Evolutionary conservation across 1,139 yeast species (phyloP), one percentile per base, ranked within the genome.

Genomic region (Candida tunisiensis): DNA sequence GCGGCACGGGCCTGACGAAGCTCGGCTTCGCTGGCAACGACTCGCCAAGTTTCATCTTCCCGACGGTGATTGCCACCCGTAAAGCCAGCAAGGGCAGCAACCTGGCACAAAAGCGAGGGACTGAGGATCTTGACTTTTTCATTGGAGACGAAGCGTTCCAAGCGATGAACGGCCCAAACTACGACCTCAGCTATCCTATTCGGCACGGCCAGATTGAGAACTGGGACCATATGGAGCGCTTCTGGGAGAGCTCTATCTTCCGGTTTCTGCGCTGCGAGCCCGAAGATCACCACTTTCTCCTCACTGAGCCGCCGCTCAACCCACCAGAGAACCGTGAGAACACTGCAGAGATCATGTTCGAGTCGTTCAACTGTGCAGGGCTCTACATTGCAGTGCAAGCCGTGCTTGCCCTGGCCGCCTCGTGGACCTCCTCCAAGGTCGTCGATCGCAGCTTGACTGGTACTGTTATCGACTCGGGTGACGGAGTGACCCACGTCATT

Each of bases 191-290:
- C 36, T 88, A 88, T 46, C 99, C 99, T 11, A 82, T 88, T 37
- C 77, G 80, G 51, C 98, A 88, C 47, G 99, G 99, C 14, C 98
- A 88, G 57, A 75, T 88, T 38, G 98, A 88, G 53, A 83, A 88
- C 51, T 88, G 99, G 99, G 98, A 91, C 57, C 95, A 88, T 50
- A 88, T 88, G 99, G 99, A 88, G 54, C 66, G 98, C 49, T 85
- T 83, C 54, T 88, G 99, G 99, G 96, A 88, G 50, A 79, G 79
- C 46, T 80, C 94, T 24, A 85, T 88, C 45, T 88, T 88, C 62
- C 85, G 88, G 56, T 88, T 88, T 51, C 65, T 88, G 44, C 71
- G 95, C 53, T 83, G 96, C 51, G 98, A 88, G 54, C 99, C 99
- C 6, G 99, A 88, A 52, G 99, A 88, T 54, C 99, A 88, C 47